Percentiles rank a stretch among this genome's conserved stretches.
Conservation (phyloP, 2,329 filamentous ascomycete species). For the Byssoonygena ceratinophila region DNA sequence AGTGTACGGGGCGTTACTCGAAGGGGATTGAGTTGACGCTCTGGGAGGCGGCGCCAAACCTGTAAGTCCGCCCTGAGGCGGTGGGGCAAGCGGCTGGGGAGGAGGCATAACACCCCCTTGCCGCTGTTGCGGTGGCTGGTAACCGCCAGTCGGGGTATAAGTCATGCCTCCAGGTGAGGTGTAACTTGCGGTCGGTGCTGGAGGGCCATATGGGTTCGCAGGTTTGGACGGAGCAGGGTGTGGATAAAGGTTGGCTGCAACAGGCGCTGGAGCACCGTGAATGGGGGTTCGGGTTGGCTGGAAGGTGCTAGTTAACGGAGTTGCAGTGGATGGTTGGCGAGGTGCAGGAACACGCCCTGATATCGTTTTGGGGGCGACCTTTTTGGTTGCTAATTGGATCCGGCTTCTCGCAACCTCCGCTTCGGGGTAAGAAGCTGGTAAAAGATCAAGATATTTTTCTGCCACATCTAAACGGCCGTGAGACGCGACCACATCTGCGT, state of each 20-base stretch:
- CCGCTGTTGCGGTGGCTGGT: conserved; percentile 46
- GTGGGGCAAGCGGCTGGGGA: conserved; percentile 37
- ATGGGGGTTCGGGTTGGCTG: conserved; percentile 19
- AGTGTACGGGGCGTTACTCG: conserved; percentile 49
- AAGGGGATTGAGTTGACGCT: conserved; percentile 55
- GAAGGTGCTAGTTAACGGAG: conserved; percentile 29
- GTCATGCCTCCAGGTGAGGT: conserved; percentile 25
- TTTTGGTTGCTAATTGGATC: conserved; percentile 72
- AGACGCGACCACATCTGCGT: conserved; percentile 85
- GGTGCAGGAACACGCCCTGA: conserved; percentile 34
- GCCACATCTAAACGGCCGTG: conserved; percentile 80
- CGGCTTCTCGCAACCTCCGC: conserved; percentile 79
- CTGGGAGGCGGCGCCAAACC: conserved; percentile 52
- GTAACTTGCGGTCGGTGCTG: conserved; percentile 24
- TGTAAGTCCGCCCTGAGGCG: conserved; percentile 36
- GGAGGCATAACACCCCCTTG: conserved; percentile 24
- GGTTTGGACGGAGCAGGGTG: conserved; percentile 14
- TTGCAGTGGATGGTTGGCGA: conserved; percentile 22
- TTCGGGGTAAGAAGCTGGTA: conserved; percentile 72
- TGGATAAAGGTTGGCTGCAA: conserved; percentile 24
- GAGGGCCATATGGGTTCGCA: conserved; percentile 21
- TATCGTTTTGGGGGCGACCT: conserved; percentile 37
- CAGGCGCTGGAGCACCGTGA: conserved; percentile 22
- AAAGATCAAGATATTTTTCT: conserved; percentile 79
- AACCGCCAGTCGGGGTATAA: conserved; percentile 39